A percentile compares a stretch with the other conserved stretches of the same genome.
These are phyloP conservation scores for Cryptococcus wingfieldii DNA, from an alignment of 1,284 basidiomycete species.

Conservation along the genomic window DNA sequence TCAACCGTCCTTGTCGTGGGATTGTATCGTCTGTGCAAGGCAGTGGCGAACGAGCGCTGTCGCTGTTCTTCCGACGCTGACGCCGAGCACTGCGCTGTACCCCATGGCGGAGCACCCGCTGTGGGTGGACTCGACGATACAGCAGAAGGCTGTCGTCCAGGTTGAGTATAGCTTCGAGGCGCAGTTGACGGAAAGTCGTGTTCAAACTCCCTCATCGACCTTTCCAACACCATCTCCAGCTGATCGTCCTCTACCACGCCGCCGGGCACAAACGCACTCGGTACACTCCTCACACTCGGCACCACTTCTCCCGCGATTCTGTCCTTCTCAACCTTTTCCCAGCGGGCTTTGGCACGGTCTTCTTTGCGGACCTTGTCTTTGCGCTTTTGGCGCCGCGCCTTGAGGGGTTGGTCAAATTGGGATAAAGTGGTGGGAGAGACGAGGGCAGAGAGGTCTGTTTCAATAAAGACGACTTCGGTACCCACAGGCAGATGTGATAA, in stretches of 20 bases:
- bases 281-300: constrained; percentile 2
- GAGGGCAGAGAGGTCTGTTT: constrained; percentile 73
- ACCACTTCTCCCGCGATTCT: constrained; percentile 48
- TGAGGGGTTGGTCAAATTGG: constrained; percentile 73
- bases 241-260: constrained; percentile 27
- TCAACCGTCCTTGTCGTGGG: constrained; percentile 42
- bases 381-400: constrained; percentile 66
- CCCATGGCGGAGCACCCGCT: neutral
- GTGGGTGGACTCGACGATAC: neutral
- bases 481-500: constrained; percentile 86
- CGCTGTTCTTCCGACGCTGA: neutral
- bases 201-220: constrained; percentile 26
- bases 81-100: neutral
- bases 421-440: constrained; percentile 68
- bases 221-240: constrained; percentile 33
- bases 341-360: constrained; percentile 68
- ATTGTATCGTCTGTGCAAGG: constrained; percentile 26
- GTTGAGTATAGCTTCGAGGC: constrained; percentile 5
- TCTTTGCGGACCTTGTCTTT: constrained; percentile 75
- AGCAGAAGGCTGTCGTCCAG: constrained; percentile 9
- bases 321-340: constrained; percentile 68
- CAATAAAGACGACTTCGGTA: constrained; percentile 89
- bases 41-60: constrained; percentile 26
- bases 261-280: constrained; percentile 14
- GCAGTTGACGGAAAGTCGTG: constrained; percentile 7